Evolutionary conservation across 129 eudicot species (phyloP).

Genomic region (Rutidosis leptorrhynchoides): DNA sequence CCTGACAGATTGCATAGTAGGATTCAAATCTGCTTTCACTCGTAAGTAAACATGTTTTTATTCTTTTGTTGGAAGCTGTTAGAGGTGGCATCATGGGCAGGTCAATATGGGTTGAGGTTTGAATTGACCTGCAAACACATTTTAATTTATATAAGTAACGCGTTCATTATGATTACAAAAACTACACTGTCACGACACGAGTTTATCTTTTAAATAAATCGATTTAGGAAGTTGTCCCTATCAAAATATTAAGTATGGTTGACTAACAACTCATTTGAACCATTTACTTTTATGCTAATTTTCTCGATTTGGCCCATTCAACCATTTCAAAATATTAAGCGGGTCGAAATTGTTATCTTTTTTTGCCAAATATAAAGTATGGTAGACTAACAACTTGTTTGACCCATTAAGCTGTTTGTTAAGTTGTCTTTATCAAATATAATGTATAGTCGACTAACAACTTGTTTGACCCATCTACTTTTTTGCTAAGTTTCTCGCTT

Average conservation of each 20-base stretch:
- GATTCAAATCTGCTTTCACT: conserved; percentile 74
- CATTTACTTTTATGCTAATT: too few relatives aligned
- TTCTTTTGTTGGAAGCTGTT: conserved; percentile 4
- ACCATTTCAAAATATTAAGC: too few relatives aligned
- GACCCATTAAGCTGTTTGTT: not conserved
- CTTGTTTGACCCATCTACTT: not conserved
- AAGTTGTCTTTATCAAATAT: too few relatives aligned
- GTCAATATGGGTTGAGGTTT: not conserved
- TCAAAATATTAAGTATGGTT: not conserved
- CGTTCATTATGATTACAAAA: not conserved
- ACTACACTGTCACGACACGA: not conserved
- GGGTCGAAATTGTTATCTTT: too few relatives aligned
- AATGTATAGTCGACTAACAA: not conserved
- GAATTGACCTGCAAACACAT: not conserved
- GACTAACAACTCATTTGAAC: too few relatives aligned
- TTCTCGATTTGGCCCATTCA: too few relatives aligned
- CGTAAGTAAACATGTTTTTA: conserved; percentile 37
- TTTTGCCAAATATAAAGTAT: too few relatives aligned
- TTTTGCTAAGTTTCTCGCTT: not conserved
- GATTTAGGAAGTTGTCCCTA: not conserved
- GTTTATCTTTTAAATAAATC: not conserved
- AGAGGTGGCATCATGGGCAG: not conserved
- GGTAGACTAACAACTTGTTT: not conserved
- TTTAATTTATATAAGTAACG: not conserved
- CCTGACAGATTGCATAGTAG: conserved; percentile 66